A percentile compares a stretch with the other conserved stretches of the same genome.
Evolutionary conservation across 805 yeast species (phyloP).

Genomic region (Yarrowia deformans): DNA sequence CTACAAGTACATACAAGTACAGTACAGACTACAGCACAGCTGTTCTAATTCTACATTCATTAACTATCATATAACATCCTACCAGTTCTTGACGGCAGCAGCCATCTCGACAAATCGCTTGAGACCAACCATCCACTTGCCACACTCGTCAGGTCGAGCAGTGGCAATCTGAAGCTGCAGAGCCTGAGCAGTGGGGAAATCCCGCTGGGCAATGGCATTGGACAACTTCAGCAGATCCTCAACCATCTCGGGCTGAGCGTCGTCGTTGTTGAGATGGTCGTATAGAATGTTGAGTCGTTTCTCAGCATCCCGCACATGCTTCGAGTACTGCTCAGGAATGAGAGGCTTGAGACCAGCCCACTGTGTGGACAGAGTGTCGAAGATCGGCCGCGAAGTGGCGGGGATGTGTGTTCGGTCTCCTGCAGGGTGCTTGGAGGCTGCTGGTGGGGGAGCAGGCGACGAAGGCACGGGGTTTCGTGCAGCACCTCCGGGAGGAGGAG

Average conservation of each 20-base stretch:
- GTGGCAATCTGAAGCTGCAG: slow-evolving; percentile 63
- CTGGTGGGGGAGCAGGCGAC: slow-evolving; percentile 45
- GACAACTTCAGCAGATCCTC: slow-evolving; percentile 61
- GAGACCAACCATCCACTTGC: slow-evolving; percentile 92
- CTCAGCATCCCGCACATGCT: slow-evolving; percentile 81
- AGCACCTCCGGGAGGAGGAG: slow-evolving; percentile 31
- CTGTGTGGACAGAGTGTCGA: slow-evolving; percentile 60
- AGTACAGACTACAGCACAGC: no score
- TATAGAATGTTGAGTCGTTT: slow-evolving; percentile 78
- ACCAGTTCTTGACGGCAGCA: slow-evolving; percentile 44
- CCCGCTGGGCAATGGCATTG: slow-evolving; percentile 58
- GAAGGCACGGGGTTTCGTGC: slow-evolving; percentile 37
- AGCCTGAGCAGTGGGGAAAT: slow-evolving; percentile 65
- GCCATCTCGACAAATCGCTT: slow-evolving; percentile 80
- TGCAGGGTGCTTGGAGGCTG: slow-evolving; percentile 54
- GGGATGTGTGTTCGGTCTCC: slow-evolving; percentile 78
- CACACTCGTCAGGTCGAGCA: slow-evolving; percentile 73
- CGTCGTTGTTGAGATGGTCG: slow-evolving; percentile 78
- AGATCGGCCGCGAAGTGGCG: slow-evolving; percentile 63
- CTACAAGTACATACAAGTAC: no score
- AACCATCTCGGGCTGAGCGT: slow-evolving; percentile 65
- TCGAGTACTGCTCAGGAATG: slow-evolving; percentile 74
- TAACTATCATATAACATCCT: slow-evolving; percentile 28
- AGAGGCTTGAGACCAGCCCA: slow-evolving; percentile 70
- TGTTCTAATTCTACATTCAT: slow-evolving; percentile 29